Percentiles rank a stretch among this genome's conserved stretches.
Conservation (phyloP, 1,284 basidiomycete genomes). For the Melampsora larici-populina region DNA sequence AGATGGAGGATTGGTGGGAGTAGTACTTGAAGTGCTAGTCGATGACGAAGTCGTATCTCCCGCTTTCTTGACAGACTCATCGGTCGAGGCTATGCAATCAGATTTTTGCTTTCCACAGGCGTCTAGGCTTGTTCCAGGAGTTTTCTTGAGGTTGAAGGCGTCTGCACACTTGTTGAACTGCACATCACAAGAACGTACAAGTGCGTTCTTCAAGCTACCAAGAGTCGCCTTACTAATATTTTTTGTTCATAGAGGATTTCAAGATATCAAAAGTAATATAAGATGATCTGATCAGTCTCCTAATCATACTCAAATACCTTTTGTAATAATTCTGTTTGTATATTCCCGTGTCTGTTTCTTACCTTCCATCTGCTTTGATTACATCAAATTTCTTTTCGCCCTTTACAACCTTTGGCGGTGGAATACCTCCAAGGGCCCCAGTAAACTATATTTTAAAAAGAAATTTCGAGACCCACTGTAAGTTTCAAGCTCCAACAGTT, state of each 20-base stretch:
- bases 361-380: background rate
- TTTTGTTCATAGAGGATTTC: too few species aligned
- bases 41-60: background rate
- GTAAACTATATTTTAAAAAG: background rate
- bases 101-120: too few species aligned
- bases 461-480: conserved; percentile 13
- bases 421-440: background rate
- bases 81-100: background rate
- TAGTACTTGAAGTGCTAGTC: too few species aligned
- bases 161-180: conserved; percentile 63
- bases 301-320: too few species aligned
- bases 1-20: too few species aligned
- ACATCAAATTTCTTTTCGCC: background rate
- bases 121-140: too few species aligned
- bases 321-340: too few species aligned
- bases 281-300: too few species aligned
- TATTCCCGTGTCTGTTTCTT: conserved; percentile 16
- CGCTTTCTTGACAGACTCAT: background rate
- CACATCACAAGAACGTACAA: conserved; percentile 59
- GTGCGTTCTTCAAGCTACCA: conserved; percentile 48
- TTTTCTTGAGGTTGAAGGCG: conserved; percentile 53
- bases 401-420: background rate
- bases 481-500: too few species aligned
- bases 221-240: too few species aligned
- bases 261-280: too few species aligned